These are phyloP conservation scores for Fusarium beomiforme DNA, from an alignment of 2,329 filamentous ascomycete species.

Conservation along the genomic window DNA sequence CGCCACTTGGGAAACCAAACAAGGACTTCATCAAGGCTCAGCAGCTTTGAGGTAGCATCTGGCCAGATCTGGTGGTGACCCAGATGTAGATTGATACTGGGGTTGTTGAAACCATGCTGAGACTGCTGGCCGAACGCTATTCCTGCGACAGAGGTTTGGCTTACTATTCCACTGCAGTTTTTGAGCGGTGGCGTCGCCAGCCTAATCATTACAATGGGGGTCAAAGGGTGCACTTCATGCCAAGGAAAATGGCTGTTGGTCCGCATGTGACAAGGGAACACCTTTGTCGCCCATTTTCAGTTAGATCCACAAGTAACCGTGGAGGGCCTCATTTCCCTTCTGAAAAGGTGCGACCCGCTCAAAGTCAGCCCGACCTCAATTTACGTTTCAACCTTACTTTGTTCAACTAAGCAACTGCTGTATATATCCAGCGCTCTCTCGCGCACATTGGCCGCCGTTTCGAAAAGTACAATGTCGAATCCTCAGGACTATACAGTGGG, in stretches of 20 bases:
- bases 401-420: no score
- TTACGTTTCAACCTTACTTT: no score
- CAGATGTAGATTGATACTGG: background rate
- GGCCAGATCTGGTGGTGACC: background rate
- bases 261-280: no score
- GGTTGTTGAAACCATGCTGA: background rate
- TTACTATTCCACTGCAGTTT: background rate
- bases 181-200: background rate
- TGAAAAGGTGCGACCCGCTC: no score
- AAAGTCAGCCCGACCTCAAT: no score
- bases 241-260: no score
- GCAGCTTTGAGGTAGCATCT: background rate
- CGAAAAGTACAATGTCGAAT: no score
- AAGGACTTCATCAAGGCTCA: background rate
- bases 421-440: no score
- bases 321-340: no score
- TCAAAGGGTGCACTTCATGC: background rate
- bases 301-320: no score
- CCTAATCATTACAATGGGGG: background rate
- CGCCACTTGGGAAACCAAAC: background rate
- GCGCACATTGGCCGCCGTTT: no score
- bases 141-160: background rate
- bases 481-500: slow-evolving; percentile 50
- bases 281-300: no score
- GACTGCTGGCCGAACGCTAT: background rate